These are phyloP conservation scores for Aspergillus terreus DNA, from an alignment of 2,329 filamentous ascomycete species.

Conservation along the genomic window DNA sequence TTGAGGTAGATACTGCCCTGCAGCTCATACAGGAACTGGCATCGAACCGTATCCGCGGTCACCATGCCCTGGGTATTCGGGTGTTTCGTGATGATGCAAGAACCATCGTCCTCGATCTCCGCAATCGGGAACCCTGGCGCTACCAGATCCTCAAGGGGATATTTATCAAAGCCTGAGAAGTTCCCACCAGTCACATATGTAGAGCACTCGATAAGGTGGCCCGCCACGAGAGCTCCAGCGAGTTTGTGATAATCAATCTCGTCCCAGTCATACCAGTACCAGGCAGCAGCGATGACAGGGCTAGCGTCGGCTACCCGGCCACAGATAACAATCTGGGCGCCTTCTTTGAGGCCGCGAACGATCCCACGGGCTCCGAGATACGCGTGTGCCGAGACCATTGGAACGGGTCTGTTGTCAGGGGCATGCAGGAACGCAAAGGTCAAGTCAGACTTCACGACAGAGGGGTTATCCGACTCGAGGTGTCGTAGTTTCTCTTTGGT, in stretches of 20 bases:
- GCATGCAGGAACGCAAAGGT: constrained; percentile 38
- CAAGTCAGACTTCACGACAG: constrained; percentile 32
- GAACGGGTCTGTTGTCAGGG: constrained; percentile 36
- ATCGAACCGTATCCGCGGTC: constrained; percentile 38
- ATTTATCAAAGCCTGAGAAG: constrained; percentile 48
- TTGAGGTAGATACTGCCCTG: constrained; percentile 50
- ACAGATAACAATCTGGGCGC: constrained; percentile 49
- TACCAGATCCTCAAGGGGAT: constrained; percentile 39
- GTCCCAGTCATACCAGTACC: constrained; percentile 55
- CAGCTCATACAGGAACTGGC: constrained; percentile 50
- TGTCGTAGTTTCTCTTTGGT: constrained; percentile 34
- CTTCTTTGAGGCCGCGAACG: constrained; percentile 38
- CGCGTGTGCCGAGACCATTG: constrained; percentile 43
- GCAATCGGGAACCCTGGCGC: constrained; percentile 49
- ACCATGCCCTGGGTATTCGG: constrained; percentile 43
- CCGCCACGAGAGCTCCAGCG: constrained; percentile 50
- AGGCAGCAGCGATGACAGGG: constrained; percentile 54
- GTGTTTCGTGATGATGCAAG: constrained; percentile 49
- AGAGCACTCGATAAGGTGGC: constrained; percentile 54
- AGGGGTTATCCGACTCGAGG: constrained; percentile 39
- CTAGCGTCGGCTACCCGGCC: constrained; percentile 50
- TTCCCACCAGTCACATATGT: constrained; percentile 55
- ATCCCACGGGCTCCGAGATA: constrained; percentile 54
- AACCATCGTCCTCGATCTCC: constrained; percentile 46
- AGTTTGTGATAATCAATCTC: constrained; percentile 48